These are phyloP conservation scores for Citrus maxima DNA, from an alignment of 345 rosid species.

Conservation along the genomic window DNA sequence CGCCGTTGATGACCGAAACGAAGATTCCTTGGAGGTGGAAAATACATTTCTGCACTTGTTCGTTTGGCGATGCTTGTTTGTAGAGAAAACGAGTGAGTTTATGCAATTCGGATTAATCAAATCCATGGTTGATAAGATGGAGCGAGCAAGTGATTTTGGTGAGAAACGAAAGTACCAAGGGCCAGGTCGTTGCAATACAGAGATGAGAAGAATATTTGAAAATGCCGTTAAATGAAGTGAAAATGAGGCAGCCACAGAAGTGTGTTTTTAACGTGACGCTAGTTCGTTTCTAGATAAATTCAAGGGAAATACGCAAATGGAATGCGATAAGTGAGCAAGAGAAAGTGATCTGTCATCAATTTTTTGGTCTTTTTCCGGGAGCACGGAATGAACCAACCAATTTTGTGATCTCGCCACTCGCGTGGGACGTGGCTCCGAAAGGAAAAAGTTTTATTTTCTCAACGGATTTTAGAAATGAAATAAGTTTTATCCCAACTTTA, in stretches of 20 bases:
- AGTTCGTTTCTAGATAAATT: neutral
- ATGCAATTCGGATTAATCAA: conserved; percentile 1
- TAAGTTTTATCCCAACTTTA: too few relatives aligned
- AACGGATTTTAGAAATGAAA: too few relatives aligned
- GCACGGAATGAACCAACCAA: neutral
- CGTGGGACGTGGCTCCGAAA: too few relatives aligned
- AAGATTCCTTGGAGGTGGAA: neutral
- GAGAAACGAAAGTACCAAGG: neutral
- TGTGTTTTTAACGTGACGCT: neutral
- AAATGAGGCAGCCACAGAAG: conserved; percentile 2
- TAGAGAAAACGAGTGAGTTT: neutral
- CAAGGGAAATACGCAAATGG: neutral
- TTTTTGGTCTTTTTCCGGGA: neutral
- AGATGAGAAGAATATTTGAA: neutral
- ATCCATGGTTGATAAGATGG: neutral
- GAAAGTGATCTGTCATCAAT: too few relatives aligned
- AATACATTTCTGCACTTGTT: neutral
- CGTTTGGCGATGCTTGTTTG: neutral
- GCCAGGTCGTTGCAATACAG: too few relatives aligned
- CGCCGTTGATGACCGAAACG: neutral
- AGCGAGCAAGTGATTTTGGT: neutral
- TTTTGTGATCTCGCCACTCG: too few relatives aligned
- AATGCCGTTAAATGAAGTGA: neutral
- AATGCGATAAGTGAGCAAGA: neutral
- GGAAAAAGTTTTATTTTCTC: too few relatives aligned